A percentile compares a stretch with the other conserved stretches of the same genome.
These are phyloP conservation scores for Silene coronaria DNA, from an alignment of 179 eudicot genomes.

Conservation along the genomic window DNA sequence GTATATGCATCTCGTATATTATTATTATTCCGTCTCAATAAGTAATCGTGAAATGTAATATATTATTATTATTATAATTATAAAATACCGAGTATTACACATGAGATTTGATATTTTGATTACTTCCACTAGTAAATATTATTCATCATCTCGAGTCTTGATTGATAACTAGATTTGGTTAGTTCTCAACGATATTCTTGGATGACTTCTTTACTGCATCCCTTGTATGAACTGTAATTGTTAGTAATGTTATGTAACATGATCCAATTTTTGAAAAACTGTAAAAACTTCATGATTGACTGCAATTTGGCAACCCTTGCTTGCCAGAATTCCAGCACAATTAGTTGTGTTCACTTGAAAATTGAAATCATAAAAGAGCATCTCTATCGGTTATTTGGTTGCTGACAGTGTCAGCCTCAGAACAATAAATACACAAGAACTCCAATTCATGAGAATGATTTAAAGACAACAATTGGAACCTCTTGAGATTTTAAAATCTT, in stretches of 20 bases:
- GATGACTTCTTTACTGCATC: background rate
- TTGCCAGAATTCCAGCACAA: background rate
- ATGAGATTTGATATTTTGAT: conserved; percentile 42
- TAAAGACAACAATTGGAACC: too few species aligned
- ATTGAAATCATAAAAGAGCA: too few species aligned
- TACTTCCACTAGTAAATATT: background rate
- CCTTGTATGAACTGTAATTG: background rate
- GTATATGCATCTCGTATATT: too few species aligned
- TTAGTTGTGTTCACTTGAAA: background rate
- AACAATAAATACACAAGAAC: too few species aligned
- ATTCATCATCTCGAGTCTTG: background rate
- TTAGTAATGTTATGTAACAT: background rate
- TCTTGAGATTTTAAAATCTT: too few species aligned
- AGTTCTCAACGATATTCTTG: background rate
- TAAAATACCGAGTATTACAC: too few species aligned
- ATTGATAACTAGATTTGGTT: background rate
- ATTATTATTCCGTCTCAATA: too few species aligned
- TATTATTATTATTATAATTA: too few species aligned
- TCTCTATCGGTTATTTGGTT: too few species aligned
- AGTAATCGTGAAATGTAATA: too few species aligned
- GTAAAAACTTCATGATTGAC: background rate
- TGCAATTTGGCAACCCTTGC: background rate
- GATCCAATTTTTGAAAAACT: background rate
- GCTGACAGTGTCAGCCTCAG: too few species aligned
- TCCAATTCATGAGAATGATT: too few species aligned